Conservation (phyloP, 805 yeast species). For the Pichia deserticola region DNA sequence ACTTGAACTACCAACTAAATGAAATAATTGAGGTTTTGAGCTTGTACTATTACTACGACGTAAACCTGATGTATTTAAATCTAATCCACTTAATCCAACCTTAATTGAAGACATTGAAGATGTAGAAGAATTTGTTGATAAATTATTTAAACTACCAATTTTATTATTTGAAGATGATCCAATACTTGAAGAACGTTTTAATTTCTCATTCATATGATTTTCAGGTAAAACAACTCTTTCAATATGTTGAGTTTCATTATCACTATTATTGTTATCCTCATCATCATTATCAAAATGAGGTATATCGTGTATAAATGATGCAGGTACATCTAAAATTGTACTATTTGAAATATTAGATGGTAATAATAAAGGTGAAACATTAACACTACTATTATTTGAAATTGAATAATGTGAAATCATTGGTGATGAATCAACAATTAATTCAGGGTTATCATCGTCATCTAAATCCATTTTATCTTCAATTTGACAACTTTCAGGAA, state of each 20-base stretch:
- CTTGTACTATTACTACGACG: slow-evolving; percentile 24
- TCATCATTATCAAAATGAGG: not conserved
- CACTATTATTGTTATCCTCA: not conserved
- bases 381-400: not conserved
- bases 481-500: slow-evolving; percentile 36
- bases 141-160: no score
- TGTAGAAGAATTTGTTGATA: not conserved
- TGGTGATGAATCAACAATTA: not conserved
- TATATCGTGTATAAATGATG: slow-evolving; percentile 1
- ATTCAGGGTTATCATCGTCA: not conserved
- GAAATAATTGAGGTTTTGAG: slow-evolving; percentile 25
- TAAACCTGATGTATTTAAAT: slow-evolving; percentile 24
- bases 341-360: not conserved
- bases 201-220: not conserved
- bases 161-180: slow-evolving; percentile 9
- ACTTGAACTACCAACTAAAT: slow-evolving; percentile 7
- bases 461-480: slow-evolving; percentile 4
- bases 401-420: not conserved
- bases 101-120: slow-evolving; percentile 23
- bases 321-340: slow-evolving; percentile 8
- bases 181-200: slow-evolving; percentile 14
- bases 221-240: not conserved
- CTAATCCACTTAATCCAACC: slow-evolving; percentile 26
- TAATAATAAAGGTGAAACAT: not conserved
- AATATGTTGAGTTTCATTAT: slow-evolving; percentile 1